A percentile compares a stretch with the other conserved stretches of the same genome.
These are phyloP conservation scores for Neofusicoccum laricinum DNA, from an alignment of 2,329 filamentous ascomycete species.

Conservation along the genomic window DNA sequence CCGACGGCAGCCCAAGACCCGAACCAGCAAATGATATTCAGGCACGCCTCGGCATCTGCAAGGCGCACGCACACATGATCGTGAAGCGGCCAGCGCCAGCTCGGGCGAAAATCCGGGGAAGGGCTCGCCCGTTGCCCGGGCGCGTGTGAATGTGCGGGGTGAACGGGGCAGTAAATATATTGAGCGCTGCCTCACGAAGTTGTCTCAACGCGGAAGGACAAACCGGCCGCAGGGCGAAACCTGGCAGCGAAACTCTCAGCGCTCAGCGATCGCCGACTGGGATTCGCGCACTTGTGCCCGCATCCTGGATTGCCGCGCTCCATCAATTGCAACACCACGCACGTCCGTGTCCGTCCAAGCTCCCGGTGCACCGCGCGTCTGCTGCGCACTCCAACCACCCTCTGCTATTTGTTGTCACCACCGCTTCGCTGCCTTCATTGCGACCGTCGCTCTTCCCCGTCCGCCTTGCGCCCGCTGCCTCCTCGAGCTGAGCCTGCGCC, in stretches of 20 bases:
- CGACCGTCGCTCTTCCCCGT: background rate
- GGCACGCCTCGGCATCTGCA: conserved; percentile 14
- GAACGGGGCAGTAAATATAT: background rate
- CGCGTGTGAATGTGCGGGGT: conserved; percentile 5
- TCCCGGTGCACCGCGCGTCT: conserved; percentile 7
- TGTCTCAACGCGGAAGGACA: background rate
- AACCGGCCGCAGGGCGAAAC: background rate
- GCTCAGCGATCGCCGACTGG: background rate
- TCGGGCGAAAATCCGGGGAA: conserved; percentile 13
- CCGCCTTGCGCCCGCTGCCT: background rate
- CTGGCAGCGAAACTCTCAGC: conserved; percentile 1
- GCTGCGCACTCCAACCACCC: background rate
- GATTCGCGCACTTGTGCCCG: conserved; percentile 1
- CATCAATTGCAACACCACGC: conserved; percentile 12
- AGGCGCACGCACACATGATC: conserved; percentile 12
- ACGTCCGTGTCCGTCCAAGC: conserved; percentile 9
- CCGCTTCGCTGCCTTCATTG: background rate
- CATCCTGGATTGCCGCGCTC: conserved; percentile 15
- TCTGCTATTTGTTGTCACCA: background rate
- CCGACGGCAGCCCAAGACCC: background rate
- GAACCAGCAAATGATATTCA: conserved; percentile 17
- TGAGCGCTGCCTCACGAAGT: background rate
- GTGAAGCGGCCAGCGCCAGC: conserved; percentile 11
- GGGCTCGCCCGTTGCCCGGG: conserved; percentile 1
- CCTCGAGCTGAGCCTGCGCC: background rate